phyloP scores from a whole-genome alignment of 176 grass and related monocot species.

The Aegilops bicornis region DNA sequence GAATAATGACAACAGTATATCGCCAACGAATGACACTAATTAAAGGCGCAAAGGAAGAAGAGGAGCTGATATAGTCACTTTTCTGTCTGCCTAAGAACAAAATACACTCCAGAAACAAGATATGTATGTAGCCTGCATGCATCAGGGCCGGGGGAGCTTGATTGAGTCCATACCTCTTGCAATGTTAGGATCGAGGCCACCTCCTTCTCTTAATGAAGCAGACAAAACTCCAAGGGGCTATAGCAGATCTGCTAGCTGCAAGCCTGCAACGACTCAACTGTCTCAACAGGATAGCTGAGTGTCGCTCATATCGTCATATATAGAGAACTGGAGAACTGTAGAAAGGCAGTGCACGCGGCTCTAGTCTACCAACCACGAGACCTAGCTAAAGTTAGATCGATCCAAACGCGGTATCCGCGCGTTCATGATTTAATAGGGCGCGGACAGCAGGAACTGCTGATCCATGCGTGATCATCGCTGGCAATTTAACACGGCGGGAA shows the following conservation, averaged over 20 bases:
- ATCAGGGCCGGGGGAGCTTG: not conserved
- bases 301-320: not conserved
- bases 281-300: too few relatives aligned
- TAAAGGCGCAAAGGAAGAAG: too few relatives aligned
- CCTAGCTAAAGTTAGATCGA: not conserved
- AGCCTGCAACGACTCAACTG: not conserved
- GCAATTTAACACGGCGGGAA: not conserved
- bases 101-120: not conserved
- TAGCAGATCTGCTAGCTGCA: not conserved
- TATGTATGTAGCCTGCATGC: not conserved
- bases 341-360: not conserved
- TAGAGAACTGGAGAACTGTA: not conserved
- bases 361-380: not conserved
- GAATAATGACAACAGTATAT: too few relatives aligned
- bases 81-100: not conserved
- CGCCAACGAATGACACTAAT: too few relatives aligned
- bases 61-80: too few relatives aligned
- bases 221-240: not conserved
- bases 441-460: too few relatives aligned
- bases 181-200: not conserved
- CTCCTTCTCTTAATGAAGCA: not conserved
- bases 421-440: not conserved
- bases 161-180: not conserved
- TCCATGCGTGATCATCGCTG: too few relatives aligned
- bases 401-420: not conserved